Evolutionary conservation across 495 filamentous ascomycete genomes (phyloP).

Genomic region (Clavariopsis aquatica): DNA sequence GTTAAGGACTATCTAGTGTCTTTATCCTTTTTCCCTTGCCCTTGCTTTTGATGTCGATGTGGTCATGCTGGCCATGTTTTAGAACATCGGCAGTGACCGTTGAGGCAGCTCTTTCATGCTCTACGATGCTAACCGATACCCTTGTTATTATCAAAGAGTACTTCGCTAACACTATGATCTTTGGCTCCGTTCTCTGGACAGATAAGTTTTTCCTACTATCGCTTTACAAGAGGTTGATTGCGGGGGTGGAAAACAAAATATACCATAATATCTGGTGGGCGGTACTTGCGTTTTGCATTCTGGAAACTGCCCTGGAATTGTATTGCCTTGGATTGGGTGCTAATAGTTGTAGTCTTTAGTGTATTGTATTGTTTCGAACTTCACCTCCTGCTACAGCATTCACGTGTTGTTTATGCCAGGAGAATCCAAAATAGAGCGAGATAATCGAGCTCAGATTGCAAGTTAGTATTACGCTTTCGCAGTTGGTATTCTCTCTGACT

Average conservation of each 20-base stretch:
- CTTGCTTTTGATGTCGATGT: conserved; percentile 42
- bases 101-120: conserved; percentile 32
- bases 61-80: conserved; percentile 42
- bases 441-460: conserved; percentile 44
- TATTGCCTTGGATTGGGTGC: background rate
- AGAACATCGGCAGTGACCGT: conserved; percentile 29
- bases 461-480: conserved; percentile 50
- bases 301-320: conserved; percentile 22
- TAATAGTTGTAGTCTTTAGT: conserved; percentile 36
- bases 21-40: conserved; percentile 43
- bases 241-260: conserved; percentile 33
- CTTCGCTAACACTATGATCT: conserved; percentile 49
- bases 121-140: conserved; percentile 37
- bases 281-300: conserved; percentile 43
- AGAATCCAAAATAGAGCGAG: conserved; percentile 41
- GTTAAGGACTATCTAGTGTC: conserved; percentile 44
- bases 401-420: conserved; percentile 49
- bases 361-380: conserved; percentile 46
- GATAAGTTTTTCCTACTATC: conserved; percentile 52
- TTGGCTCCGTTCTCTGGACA: conserved; percentile 53
- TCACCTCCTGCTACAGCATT: conserved; percentile 45
- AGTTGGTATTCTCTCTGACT: conserved; percentile 50
- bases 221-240: conserved; percentile 48
- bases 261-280: conserved; percentile 48
- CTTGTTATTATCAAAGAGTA: conserved; percentile 44